Percentiles rank a stretch among this genome's conserved stretches.
These are phyloP conservation scores for Lachnellula occidentalis DNA, from an alignment of 2,329 filamentous ascomycete genomes.

Conservation along the genomic window DNA sequence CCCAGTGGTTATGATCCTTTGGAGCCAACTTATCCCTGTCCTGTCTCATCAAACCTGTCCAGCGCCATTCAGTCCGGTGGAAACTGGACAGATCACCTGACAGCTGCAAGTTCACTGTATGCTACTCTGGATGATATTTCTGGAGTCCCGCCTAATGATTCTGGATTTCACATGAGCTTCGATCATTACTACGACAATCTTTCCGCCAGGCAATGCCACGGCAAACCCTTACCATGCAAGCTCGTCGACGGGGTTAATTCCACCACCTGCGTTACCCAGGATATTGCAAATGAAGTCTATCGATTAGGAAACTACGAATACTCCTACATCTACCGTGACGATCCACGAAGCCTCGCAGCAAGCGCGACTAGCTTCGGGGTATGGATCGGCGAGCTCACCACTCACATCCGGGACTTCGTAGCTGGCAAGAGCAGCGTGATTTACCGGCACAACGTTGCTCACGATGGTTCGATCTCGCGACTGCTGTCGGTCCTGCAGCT, in stretches of 20 bases:
- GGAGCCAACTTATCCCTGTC: constrained; percentile 67
- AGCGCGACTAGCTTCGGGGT: constrained; percentile 61
- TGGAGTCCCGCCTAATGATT: constrained; percentile 50
- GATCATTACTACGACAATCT: constrained; percentile 87
- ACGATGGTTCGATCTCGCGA: constrained; percentile 67
- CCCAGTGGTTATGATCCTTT: constrained; percentile 61
- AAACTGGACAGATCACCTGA: constrained; percentile 61
- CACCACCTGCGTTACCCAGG: constrained; percentile 55
- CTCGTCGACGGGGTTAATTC: constrained; percentile 41
- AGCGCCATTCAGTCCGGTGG: constrained; percentile 40
- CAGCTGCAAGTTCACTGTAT: constrained; percentile 50
- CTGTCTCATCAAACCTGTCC: constrained; percentile 41
- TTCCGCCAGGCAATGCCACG: constrained; percentile 71
- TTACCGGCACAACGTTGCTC: constrained; percentile 74
- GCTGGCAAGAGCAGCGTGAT: constrained; percentile 38
- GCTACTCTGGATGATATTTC: constrained; percentile 60
- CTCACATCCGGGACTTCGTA: constrained; percentile 54
- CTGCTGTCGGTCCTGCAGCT: constrained; percentile 66
- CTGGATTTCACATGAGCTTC: constrained; percentile 63
- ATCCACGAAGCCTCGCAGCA: constrained; percentile 54
- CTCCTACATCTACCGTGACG: constrained; percentile 68
- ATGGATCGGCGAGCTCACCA: constrained; percentile 66
- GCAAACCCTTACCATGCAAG: constrained; percentile 65
- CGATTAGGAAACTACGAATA: constrained; percentile 78
- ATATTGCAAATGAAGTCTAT: constrained; percentile 64